Evolutionary conservation across 768 basidiomycete species (phyloP), one percentile per base, ranked within the genome.

Genomic region (Austroboletus eburneus): DNA sequence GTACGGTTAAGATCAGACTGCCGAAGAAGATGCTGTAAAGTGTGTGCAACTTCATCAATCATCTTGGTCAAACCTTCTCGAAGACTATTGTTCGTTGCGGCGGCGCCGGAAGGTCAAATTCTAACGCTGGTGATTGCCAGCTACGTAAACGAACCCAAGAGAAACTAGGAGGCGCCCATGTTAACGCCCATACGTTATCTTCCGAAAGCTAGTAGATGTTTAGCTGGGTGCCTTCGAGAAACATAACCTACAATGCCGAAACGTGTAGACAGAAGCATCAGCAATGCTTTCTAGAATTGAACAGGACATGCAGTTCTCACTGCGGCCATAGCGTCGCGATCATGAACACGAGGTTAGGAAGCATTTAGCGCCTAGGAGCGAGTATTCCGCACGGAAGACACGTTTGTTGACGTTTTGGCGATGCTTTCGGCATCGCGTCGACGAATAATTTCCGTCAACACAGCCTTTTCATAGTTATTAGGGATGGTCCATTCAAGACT

Each of bases 11-110:
- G 12, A 7, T 8, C 24, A n/a, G 29, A 9, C 30, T 17, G 13
- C 45, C 27, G 38, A 36, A 8, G 25, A 24, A 14, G 17, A 35
- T 16, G 39, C 42, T 44, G 48, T 36, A 27, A 16, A 23, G 17
- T 32, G 34, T 34, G 39, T 14, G 25, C 21, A 22, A n/a, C n/a
- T n/a, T n/a, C n/a, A n/a, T n/a, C n/a, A n/a, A n/a, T n/a, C n/a
- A n/a, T n/a, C n/a, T 21, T 5, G 13, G 29, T 23, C 8, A 4
- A 42, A 39, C 10, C 29, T 24, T 20, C 14, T 43, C 20, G 46
- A 58, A 45, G 41, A 35, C 50, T 58, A 17, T 2, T 29, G 17
- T 39, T 27, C 16, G 23, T 10, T 41, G 39, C 51, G 43, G 44
- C 37, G n/a, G 8, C 20, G 30, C 34, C 8, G 32, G 43, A 35